A percentile compares a stretch with the other conserved stretches of the same genome.
Conservation (phyloP, 2,329 filamentous ascomycete species). For the Trichoderma sp. region DNA sequence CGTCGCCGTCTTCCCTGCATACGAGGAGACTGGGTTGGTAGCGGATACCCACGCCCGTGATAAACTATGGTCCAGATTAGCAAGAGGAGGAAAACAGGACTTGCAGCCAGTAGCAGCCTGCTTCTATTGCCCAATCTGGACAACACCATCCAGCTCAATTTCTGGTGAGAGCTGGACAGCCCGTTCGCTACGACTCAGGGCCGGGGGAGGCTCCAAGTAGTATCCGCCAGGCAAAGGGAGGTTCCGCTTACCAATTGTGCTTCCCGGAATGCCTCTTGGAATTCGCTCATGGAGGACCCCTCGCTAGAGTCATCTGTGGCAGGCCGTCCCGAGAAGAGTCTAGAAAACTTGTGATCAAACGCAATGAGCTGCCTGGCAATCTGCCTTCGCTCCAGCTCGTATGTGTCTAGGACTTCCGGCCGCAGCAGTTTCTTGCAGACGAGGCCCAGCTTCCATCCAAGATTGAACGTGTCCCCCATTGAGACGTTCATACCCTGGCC, state of each 20-base stretch:
- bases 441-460: constrained; percentile 57
- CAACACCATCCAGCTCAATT: background rate
- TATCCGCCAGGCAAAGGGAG: background rate
- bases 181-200: background rate
- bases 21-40: constrained; percentile 21
- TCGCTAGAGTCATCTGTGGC: constrained; percentile 62
- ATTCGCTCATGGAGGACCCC: constrained; percentile 63
- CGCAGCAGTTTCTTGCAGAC: constrained; percentile 48
- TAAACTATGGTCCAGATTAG: constrained; percentile 45
- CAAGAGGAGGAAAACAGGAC: background rate
- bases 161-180: background rate
- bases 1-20: constrained; percentile 16
- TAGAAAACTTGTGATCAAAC: constrained; percentile 60
- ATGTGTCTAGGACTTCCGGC: constrained; percentile 49
- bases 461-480: constrained; percentile 63
- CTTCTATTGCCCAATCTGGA: background rate
- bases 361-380: constrained; percentile 68
- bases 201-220: background rate
- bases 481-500: constrained; percentile 73
- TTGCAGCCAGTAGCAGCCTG: background rate
- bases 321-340: constrained; percentile 58
- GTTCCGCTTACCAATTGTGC: constrained; percentile 40
- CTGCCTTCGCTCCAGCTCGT: constrained; percentile 54
- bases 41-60: constrained; percentile 26
- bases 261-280: constrained; percentile 62